phyloP scores from a whole-genome alignment of 805 yeast genomes.

The Lachancea nothofagi region DNA sequence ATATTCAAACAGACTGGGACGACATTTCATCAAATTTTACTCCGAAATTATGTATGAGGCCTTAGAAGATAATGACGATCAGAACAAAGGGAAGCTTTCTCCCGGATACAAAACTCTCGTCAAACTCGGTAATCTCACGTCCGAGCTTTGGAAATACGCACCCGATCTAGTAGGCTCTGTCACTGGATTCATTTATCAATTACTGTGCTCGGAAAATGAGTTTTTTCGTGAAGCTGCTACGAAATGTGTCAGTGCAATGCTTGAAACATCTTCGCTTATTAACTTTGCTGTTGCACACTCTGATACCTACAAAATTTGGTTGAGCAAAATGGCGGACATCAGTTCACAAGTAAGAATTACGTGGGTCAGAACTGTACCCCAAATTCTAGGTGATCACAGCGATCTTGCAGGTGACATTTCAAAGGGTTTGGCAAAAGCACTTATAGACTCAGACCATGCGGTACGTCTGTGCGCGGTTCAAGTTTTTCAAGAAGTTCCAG shows the following conservation, averaged over 20 bases:
- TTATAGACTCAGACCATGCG: slow-evolving; percentile 68
- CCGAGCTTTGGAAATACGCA: slow-evolving; percentile 68
- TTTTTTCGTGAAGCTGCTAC: slow-evolving; percentile 63
- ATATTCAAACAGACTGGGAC: slow-evolving; percentile 66
- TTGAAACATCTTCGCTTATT: slow-evolving; percentile 44
- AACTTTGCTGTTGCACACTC: slow-evolving; percentile 55
- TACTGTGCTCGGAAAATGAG: slow-evolving; percentile 65
- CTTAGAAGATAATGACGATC: slow-evolving; percentile 19
- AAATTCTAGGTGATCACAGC: slow-evolving; percentile 40
- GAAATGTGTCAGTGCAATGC: slow-evolving; percentile 61
- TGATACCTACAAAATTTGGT: slow-evolving; percentile 64
- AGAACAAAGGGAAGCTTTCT: slow-evolving; percentile 10
- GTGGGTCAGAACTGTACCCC: slow-evolving; percentile 62
- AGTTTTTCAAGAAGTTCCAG: slow-evolving; percentile 44
- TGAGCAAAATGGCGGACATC: slow-evolving; percentile 66
- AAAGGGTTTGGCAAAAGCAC: slow-evolving; percentile 57
- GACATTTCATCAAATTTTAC: slow-evolving; percentile 71
- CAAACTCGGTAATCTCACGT: slow-evolving; percentile 56
- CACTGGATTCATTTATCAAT: slow-evolving; percentile 75
- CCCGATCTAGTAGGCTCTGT: slow-evolving; percentile 73
- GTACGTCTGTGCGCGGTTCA: slow-evolving; percentile 61
- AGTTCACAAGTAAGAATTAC: slow-evolving; percentile 56
- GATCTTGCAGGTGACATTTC: slow-evolving; percentile 48
- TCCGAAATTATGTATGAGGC: slow-evolving; percentile 66
- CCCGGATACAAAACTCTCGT: slow-evolving; percentile 38